Base-by-base conservation (phyloP, 768 basidiomycete species). In the Collybia sordida region DNA sequence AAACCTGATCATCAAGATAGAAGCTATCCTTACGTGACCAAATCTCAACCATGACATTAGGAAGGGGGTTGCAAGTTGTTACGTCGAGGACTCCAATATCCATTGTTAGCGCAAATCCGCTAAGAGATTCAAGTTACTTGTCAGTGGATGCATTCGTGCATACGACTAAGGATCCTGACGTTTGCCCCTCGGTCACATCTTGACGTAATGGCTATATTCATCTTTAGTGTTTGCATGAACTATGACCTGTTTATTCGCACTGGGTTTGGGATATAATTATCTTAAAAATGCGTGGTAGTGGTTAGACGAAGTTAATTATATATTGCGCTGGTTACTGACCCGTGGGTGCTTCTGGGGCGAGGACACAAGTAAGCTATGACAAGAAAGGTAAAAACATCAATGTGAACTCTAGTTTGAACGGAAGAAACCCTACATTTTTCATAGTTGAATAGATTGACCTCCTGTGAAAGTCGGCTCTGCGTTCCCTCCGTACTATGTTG, bases 11-110 rank as follows among this genome's bases (percentile, higher is more conserved):
- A 17, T 8, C 8, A 17, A 8, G 36, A 37, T 47, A 25, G 18
- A 37, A 14, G 8, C 22, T 22, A 5, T 25, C 51, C 54, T 35
- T 8, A 55, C 54, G 35, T 22, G 54, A 52, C 54, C 54, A 55
- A 18, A 57, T 51, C 43, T 75, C 73, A 27, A 74, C 70, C 64
- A 73, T 66, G 8, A 60, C 64, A 49, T 69, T 66, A 9, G 62
- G 37, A 43, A 72, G 60, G 2, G 72, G 70, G 48, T 70, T 49
- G 62, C 73, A 75, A 21, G 71, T 72, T 9, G 63, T 53, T 3
- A 68, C 62, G 48, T 74, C 66, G 45, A 74, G 63, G 23, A 74
- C 51, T 21, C 71, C 71, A 27, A 75, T 63, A 54, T 75, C 72
- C 37, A 75, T 60, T 4, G 60, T 65, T 43, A 74, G 57, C 2